Conservation (phyloP, 2,329 filamentous ascomycete species). For the Paracamarosporium sp. region DNA sequence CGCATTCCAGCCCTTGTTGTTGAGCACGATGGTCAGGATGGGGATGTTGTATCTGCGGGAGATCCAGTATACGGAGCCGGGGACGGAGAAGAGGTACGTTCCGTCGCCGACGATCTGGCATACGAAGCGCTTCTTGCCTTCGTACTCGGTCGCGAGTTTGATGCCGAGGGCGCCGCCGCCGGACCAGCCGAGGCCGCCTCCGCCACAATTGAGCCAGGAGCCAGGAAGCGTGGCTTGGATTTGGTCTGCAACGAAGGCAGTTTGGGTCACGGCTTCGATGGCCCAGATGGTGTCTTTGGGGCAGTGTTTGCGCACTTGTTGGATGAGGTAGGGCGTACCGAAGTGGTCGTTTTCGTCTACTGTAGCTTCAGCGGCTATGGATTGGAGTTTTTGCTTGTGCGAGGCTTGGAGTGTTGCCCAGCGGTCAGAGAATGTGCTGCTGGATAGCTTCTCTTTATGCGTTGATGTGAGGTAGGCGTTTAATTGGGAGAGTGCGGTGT, state of each 20-base stretch:
- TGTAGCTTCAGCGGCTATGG: constrained; percentile 64
- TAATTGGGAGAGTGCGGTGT: constrained; percentile 71
- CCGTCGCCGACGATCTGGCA: constrained; percentile 69
- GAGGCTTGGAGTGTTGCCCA: constrained; percentile 63
- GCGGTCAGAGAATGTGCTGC: constrained; percentile 51
- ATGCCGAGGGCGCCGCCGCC: constrained; percentile 77
- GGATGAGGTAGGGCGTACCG: constrained; percentile 64
- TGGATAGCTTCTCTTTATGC: constrained; percentile 46
- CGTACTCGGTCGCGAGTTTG: constrained; percentile 70
- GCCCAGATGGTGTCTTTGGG: constrained; percentile 75
- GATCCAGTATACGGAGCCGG: constrained; percentile 73
- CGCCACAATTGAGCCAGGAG: constrained; percentile 82
- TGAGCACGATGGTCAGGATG: constrained; percentile 70
- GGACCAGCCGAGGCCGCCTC: constrained; percentile 81
- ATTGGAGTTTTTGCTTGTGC: constrained; percentile 65
- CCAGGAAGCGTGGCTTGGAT: constrained; percentile 72
- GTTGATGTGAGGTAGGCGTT: constrained; percentile 63
- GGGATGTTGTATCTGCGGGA: constrained; percentile 70
- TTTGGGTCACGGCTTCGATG: constrained; percentile 79
- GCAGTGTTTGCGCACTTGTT: constrained; percentile 62
- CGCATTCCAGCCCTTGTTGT: constrained; percentile 76
- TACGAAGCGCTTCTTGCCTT: constrained; percentile 49
- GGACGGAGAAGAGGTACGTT: constrained; percentile 70
- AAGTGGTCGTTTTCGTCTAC: constrained; percentile 69
- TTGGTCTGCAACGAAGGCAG: constrained; percentile 71